A percentile compares a stretch with the other conserved stretches of the same genome.
Conservation (phyloP, 805 yeast genomes). For the Lipomyces oligophaga region DNA sequence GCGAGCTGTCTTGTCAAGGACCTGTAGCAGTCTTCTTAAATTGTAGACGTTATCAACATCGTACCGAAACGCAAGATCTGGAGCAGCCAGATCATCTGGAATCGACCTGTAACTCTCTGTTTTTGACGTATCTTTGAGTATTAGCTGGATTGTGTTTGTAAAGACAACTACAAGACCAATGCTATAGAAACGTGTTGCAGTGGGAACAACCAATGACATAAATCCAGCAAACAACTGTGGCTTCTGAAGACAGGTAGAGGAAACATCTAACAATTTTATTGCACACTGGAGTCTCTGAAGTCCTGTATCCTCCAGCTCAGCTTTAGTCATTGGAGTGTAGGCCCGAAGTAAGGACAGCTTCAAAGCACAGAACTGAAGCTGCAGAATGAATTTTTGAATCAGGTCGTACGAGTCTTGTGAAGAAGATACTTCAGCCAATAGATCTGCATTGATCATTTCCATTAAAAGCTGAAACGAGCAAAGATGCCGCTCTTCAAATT, state of each 20-base stretch:
- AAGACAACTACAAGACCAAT: background rate
- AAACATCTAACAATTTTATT: constrained; percentile 16
- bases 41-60: constrained; percentile 2
- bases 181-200: constrained; percentile 9
- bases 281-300: constrained; percentile 8
- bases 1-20: background rate
- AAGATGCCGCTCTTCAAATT: constrained; percentile 20
- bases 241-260: constrained; percentile 13
- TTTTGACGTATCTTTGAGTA: constrained; percentile 6
- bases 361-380: constrained; percentile 12
- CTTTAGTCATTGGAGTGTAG: constrained; percentile 7
- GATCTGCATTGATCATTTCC: constrained; percentile 20
- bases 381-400: constrained; percentile 22
- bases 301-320: background rate
- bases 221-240: constrained; percentile 19
- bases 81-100: constrained; percentile 14
- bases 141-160: background rate
- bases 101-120: too few relatives aligned
- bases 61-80: constrained; percentile 21
- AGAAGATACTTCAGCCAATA: constrained; percentile 12
- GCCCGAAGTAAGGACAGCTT: constrained; percentile 13
- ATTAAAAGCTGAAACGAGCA: constrained; percentile 23
- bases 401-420: constrained; percentile 25
- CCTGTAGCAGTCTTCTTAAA: constrained; percentile 13
- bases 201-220: constrained; percentile 13